phyloP scores from a whole-genome alignment of 768 basidiomycete genomes.

The Calvatia gigantea region DNA sequence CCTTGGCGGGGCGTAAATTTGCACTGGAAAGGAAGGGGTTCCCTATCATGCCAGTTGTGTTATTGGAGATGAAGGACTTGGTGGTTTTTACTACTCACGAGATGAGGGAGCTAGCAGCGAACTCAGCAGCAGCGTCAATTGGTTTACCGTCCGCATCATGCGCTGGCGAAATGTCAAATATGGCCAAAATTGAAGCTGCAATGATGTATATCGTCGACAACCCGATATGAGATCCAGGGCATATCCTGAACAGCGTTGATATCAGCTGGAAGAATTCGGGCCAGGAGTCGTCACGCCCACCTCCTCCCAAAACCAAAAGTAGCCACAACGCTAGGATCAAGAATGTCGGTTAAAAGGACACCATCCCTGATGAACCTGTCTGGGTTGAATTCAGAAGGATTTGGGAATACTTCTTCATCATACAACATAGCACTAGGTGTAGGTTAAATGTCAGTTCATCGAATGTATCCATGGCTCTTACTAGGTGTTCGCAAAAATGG shows the following conservation, averaged over 20 bases:
- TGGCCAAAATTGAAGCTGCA: conserved; percentile 11
- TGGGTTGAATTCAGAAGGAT: conserved; percentile 12
- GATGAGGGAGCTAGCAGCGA: neutral
- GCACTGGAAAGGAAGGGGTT: neutral
- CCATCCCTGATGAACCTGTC: conserved; percentile 13
- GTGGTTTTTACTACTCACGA: neutral
- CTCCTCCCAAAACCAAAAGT: conserved; percentile 31
- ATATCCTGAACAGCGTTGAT: neutral
- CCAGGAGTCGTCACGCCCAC: conserved; percentile 4
- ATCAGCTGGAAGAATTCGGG: neutral
- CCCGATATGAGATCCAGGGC: conserved; percentile 11
- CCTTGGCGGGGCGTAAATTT: neutral
- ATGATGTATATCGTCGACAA: neutral
- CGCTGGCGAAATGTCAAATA: conserved; percentile 15
- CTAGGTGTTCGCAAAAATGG: conserved; percentile 8
- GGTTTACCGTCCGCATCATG: conserved; percentile 9
- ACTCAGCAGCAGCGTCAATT: conserved; percentile 1
- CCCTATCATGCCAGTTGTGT: neutral
- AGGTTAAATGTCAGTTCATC: neutral
- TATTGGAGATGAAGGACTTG: neutral
- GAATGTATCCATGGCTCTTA: neutral
- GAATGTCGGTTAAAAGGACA: conserved; percentile 18
- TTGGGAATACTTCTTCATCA: conserved; percentile 9
- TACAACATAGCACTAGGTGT: conserved; percentile 11
- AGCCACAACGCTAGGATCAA: conserved; percentile 20